Evolutionary conservation across 2,329 filamentous ascomycete genomes (phyloP), one percentile per base, ranked within the genome.

Genomic region (Colletotrichum viniferum): DNA sequence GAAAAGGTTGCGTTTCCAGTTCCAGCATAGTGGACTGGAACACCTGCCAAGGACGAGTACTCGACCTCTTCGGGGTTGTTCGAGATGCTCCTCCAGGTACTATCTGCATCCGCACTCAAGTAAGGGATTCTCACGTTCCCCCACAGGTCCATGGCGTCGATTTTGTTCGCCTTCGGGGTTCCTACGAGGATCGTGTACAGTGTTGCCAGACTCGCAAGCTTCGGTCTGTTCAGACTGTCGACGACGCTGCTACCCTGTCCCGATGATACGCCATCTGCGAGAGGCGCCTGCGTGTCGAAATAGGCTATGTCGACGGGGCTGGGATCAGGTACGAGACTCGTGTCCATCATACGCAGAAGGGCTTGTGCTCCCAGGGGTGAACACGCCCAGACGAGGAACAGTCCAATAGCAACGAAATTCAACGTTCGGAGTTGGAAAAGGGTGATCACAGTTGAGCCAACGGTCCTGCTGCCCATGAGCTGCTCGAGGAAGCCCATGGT

Each of bases 361-460:
- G 81, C 77, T 75, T 83, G 82, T n/a, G 78, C 77, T 14, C 81
- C 82, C 4, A 83, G 71, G 2, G 82, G 81, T 7, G 82, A 83
- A 18, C 82, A 74, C 26, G 77, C 75, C 81, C 82, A 83, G 14
- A 81, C 32, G 1, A 82, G 16, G 8, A 82, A 60, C 14, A 83
- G 70, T 2, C 66, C 69, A 5, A 81, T 8, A 1, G 77, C 78
- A 7, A 83, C 74, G 6, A 78, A 21, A 65, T 82, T 81, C 62
- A 81, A 73, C 3, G 78, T 76, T 24, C 78, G 73, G 7, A 83
- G 77, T 56, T 78, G 74, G 13, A 81, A 67, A 34, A 58, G 21
- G 14, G 55, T 58, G 7, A 28, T 58, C 0, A 58, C 55, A 7
- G 55, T 58, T 58, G 55, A 58, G 55, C 43, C 43, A 3, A 52